phyloP scores from a whole-genome alignment of 805 yeast species.

The Kuraishia hungarica region DNA sequence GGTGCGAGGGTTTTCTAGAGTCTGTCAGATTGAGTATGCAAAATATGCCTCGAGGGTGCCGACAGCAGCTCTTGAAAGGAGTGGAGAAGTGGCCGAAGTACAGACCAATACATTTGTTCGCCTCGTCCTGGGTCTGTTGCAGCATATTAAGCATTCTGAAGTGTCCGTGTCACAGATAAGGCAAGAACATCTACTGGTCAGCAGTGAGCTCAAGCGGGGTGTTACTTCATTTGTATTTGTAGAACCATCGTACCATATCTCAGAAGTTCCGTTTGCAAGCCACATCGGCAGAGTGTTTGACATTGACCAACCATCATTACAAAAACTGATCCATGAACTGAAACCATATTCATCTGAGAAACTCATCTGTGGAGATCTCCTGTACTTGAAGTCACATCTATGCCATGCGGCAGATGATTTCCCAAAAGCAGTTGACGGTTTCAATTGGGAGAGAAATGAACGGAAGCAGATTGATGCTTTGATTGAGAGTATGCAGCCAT shows the following conservation, averaged over 20 bases:
- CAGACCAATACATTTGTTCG: neutral
- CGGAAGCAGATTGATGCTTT: conserved; percentile 38
- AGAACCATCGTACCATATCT: conserved; percentile 42
- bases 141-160: neutral
- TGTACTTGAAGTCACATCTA: neutral
- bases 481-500: conserved; percentile 34
- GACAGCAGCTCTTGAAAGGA: neutral
- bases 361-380: neutral
- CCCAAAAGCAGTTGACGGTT: conserved; percentile 46
- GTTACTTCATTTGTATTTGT: conserved; percentile 21
- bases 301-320: conserved; percentile 39
- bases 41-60: neutral
- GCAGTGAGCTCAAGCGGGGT: conserved; percentile 1
- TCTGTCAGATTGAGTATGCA: neutral
- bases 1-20: neutral
- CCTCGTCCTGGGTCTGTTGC: neutral
- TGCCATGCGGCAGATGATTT: conserved; percentile 10
- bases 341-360: conserved; percentile 11
- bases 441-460: conserved; percentile 40
- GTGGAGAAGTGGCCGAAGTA: neutral
- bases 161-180: neutral
- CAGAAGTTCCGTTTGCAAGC: conserved; percentile 47
- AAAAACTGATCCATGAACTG: conserved; percentile 36
- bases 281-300: conserved; percentile 40
- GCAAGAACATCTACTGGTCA: neutral